These are phyloP conservation scores for Setaria viridis DNA, from an alignment of 202 grass and related monocot species.

Conservation along the genomic window DNA sequence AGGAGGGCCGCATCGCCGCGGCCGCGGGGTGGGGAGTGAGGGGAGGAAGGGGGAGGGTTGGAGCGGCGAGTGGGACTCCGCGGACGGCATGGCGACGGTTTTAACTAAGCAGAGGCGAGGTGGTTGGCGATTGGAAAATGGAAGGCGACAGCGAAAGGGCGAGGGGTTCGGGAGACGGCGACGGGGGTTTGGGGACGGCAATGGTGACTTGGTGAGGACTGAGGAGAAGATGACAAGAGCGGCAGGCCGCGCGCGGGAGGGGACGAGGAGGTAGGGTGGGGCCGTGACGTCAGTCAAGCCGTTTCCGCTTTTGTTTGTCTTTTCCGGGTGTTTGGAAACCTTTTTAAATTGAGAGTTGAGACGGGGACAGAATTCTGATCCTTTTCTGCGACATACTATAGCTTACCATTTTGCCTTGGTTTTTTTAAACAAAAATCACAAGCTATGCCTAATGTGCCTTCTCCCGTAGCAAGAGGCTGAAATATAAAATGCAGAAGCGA, in stretches of 20 bases:
- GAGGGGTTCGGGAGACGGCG: conserved; percentile 25
- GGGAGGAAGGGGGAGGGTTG: not conserved
- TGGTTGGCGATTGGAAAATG: conserved; percentile 31
- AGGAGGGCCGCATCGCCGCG: conserved; percentile 29
- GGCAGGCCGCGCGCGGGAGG: conserved; percentile 45
- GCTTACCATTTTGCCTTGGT: not conserved
- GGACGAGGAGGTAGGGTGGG: not conserved
- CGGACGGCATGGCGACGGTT: conserved; percentile 38
- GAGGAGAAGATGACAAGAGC: conserved; percentile 47
- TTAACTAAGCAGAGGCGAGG: conserved; percentile 25
- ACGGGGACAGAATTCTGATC: not conserved
- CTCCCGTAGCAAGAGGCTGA: not conserved
- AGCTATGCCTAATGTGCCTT: not conserved
- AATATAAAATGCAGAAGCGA: not conserved
- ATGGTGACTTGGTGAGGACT: not conserved
- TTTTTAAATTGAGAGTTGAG: not conserved
- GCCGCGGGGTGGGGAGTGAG: not conserved
- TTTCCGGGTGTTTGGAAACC: not conserved
- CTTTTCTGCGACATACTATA: not conserved
- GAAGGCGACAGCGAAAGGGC: conserved; percentile 37
- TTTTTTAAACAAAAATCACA: not conserved
- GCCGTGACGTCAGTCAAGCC: conserved; percentile 1
- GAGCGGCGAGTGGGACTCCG: conserved; percentile 18
- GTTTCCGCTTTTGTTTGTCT: not conserved
- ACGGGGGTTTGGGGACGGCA: conserved; percentile 30